Evolutionary conservation across 495 filamentous ascomycete genomes (phyloP), one percentile per base, ranked within the genome.

Genomic region (Hypoxylon cercidicola): DNA sequence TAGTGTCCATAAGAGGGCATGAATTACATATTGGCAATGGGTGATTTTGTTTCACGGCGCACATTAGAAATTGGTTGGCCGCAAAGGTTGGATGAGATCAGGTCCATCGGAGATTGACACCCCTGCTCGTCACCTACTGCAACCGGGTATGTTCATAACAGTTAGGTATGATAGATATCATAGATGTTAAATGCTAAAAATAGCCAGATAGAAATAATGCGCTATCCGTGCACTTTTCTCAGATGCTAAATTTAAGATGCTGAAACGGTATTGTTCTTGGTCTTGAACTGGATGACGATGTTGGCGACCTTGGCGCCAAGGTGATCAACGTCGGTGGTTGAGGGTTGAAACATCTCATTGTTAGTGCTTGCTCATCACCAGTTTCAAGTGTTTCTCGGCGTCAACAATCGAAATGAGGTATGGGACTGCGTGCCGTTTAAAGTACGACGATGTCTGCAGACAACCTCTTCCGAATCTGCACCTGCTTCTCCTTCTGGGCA

Each of bases 291-390:
- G 15, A 45, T 21, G 21, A 44, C 35, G 16, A 25, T 11, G 25
- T 47, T 28, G 28, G 10, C 16, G 39, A 55, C 16, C 64, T 68
- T 62, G 64, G 64, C 64, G 64, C 64, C 64, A 68, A 68, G 64
- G 19, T 41, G 54, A 63, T 62, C 58, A 55, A 28, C 59, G 37
- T 40, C 23, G 16, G 49, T 12, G 16, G 54, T 50, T 50, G 53
- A 51, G 44, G 35, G 10, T 59, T 68, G 64, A 68, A 68, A 68
- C 64, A 43, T 57, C 35, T 6, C 49, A 44, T 40, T 23, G 48
- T 58, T 41, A 21, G 57, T 57, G 63, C 57, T 60, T n/a, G 28
- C 15, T 25, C 53, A 54, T 41, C n/a, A n/a, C 35, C 13, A 12
- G 64, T 68, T 68, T 68, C 59, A 62, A 39, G 19, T 41, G 4